Conservation (phyloP, 495 filamentous ascomycete genomes). For the Bombardia bombarda region DNA sequence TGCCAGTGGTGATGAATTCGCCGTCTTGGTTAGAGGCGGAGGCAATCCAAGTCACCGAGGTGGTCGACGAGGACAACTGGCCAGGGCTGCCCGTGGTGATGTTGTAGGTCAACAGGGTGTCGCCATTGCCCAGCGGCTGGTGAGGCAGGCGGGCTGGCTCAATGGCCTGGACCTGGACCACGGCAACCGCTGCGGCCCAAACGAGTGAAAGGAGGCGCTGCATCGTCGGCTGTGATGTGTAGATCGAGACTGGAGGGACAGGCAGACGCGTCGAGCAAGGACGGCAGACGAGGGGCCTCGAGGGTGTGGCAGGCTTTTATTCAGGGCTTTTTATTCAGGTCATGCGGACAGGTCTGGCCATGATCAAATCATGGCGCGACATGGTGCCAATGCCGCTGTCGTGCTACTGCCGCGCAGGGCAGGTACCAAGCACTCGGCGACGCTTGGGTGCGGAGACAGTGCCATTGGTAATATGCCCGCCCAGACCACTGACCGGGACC, state of each 20-base stretch:
- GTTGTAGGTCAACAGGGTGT: slow-evolving; percentile 36
- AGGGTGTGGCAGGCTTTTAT: neutral
- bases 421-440: neutral
- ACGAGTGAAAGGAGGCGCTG: slow-evolving; percentile 7
- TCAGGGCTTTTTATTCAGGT: neutral
- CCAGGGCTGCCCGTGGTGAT: slow-evolving; percentile 27
- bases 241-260: neutral
- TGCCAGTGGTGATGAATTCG: slow-evolving; percentile 39
- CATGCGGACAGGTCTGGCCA: neutral
- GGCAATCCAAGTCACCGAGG: slow-evolving; percentile 39
- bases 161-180: slow-evolving; percentile 20
- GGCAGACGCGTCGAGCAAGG: neutral
- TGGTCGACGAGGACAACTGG: slow-evolving; percentile 20
- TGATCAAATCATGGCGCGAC: neutral
- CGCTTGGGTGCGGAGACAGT: too few species aligned
- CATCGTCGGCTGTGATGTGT: too few species aligned
- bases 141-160: slow-evolving; percentile 30
- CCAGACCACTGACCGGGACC: neutral
- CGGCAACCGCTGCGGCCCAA: slow-evolving; percentile 5
- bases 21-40: slow-evolving; percentile 32
- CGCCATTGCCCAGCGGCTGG: slow-evolving; percentile 27
- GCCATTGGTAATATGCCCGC: neutral
- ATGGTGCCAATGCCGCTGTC: neutral
- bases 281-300: neutral
- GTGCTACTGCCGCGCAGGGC: neutral